Conservation (phyloP, 2,329 filamentous ascomycete genomes). For the Coleophoma crateriformis region DNA sequence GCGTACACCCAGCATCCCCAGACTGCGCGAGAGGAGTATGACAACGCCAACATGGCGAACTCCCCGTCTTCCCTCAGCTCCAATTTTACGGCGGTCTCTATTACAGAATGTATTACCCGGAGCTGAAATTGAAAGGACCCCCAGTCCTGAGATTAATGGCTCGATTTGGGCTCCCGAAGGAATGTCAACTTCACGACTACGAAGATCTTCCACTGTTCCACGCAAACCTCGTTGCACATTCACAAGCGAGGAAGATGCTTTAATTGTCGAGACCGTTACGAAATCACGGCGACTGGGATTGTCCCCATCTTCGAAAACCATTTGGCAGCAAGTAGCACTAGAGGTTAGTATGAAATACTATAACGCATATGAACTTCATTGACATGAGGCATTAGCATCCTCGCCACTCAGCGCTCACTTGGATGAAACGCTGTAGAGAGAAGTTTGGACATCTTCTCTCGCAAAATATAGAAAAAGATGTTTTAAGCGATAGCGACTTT, state of each 20-base stretch:
- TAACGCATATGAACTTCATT: conserved; percentile 1
- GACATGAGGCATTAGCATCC: conserved; percentile 10
- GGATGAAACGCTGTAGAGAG: conserved; percentile 10
- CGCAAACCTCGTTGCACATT: conserved; percentile 8
- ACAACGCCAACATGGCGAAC: too few species aligned
- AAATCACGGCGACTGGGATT: conserved; percentile 11
- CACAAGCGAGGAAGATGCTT: conserved; percentile 18
- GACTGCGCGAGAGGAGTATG: not conserved
- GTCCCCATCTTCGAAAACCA: conserved; percentile 1
- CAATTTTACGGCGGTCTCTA: conserved; percentile 7
- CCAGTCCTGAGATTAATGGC: conserved; percentile 15
- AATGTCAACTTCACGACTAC: not conserved
- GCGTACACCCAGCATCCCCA: conserved; percentile 11
- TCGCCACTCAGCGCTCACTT: conserved; percentile 10
- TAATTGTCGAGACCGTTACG: conserved; percentile 17
- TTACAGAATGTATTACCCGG: conserved; percentile 10
- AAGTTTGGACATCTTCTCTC: conserved; percentile 10
- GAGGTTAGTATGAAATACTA: conserved; percentile 9
- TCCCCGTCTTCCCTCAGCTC: not conserved
- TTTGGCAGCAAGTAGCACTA: conserved; percentile 17
- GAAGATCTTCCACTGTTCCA: not conserved
- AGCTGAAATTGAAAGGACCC: conserved; percentile 15
- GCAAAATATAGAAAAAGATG: too few species aligned
- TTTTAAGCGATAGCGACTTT: too few species aligned
- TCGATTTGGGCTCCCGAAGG: conserved; percentile 24